These are phyloP conservation scores for Gymnopus androsaceus DNA, from an alignment of 1,284 basidiomycete genomes.

Conservation along the genomic window DNA sequence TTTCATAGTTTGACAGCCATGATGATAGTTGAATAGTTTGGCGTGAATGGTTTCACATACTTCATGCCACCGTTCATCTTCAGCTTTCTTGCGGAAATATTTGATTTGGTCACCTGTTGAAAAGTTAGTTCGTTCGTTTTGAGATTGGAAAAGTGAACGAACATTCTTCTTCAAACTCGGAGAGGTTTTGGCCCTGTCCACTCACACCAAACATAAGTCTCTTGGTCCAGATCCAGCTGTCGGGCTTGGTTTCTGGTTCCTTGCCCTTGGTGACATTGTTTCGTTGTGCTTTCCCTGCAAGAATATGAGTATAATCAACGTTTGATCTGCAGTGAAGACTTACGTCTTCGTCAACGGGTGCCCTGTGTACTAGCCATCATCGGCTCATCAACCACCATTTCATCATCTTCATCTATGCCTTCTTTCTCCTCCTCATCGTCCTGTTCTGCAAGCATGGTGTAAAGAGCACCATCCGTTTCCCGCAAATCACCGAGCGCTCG, in stretches of 20 bases:
- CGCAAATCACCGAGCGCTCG: neutral
- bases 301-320: no score
- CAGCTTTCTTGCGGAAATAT: neutral
- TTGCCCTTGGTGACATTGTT: neutral
- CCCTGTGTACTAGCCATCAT: neutral
- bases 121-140: neutral
- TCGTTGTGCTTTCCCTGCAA: no score
- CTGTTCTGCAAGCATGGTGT: neutral
- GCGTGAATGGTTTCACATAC: neutral
- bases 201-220: neutral
- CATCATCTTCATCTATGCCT: neutral
- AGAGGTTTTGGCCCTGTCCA: neutral
- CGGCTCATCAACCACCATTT: no score
- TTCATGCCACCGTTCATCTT: neutral
- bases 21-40: neutral
- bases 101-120: neutral
- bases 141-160: neutral
- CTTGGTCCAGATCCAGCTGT: neutral
- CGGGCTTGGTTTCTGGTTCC: neutral
- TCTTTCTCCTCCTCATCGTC: no score
- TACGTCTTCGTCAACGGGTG: neutral
- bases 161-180: neutral
- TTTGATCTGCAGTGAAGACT: neutral
- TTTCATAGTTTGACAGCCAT: neutral
- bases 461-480: neutral